Conservation (phyloP, 495 filamentous ascomycete genomes). For the Patellaria atrata region DNA sequence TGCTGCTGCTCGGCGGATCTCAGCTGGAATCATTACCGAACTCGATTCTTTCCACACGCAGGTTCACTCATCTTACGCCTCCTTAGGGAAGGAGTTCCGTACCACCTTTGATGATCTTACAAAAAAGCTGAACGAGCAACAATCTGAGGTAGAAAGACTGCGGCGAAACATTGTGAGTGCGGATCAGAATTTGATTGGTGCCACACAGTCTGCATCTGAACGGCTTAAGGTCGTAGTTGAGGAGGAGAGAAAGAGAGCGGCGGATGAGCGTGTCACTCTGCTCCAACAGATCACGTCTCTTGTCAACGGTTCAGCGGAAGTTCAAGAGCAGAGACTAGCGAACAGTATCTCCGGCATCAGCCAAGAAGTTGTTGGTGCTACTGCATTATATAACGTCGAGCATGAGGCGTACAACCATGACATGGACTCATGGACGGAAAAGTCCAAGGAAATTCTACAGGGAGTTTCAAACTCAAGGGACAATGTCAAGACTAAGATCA, state of each 20-base stretch:
- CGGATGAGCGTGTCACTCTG: slow-evolving; percentile 57
- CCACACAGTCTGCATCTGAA: slow-evolving; percentile 49
- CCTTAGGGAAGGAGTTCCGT: slow-evolving; percentile 83
- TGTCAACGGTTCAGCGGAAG: slow-evolving; percentile 56
- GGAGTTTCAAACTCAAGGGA: slow-evolving; percentile 59
- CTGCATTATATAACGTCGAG: slow-evolving; percentile 37
- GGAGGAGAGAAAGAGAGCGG: slow-evolving; percentile 60
- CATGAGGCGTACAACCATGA: slow-evolving; percentile 49
- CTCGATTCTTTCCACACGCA: slow-evolving; percentile 66
- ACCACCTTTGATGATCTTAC: slow-evolving; percentile 66
- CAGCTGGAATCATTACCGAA: slow-evolving; percentile 80
- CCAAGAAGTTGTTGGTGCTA: slow-evolving; percentile 44
- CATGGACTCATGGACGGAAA: slow-evolving; percentile 62
- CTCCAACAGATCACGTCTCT: slow-evolving; percentile 62
- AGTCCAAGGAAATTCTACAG: slow-evolving; percentile 52
- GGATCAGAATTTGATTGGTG: slow-evolving; percentile 46
- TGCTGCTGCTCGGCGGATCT: slow-evolving; percentile 71
- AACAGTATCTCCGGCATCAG: slow-evolving; percentile 45
- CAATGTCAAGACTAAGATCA: slow-evolving; percentile 61
- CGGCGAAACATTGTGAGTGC: slow-evolving; percentile 54
- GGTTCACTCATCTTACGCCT: slow-evolving; percentile 72
- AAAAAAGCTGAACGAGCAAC: slow-evolving; percentile 59
- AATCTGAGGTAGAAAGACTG: slow-evolving; percentile 57
- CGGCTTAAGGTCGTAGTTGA: slow-evolving; percentile 55
- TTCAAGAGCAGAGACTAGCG: slow-evolving; percentile 56